Percentiles rank a stretch among this genome's conserved stretches.
phyloP scores from a whole-genome alignment of 768 basidiomycete species.

The Chlorophyllum brunneum region DNA sequence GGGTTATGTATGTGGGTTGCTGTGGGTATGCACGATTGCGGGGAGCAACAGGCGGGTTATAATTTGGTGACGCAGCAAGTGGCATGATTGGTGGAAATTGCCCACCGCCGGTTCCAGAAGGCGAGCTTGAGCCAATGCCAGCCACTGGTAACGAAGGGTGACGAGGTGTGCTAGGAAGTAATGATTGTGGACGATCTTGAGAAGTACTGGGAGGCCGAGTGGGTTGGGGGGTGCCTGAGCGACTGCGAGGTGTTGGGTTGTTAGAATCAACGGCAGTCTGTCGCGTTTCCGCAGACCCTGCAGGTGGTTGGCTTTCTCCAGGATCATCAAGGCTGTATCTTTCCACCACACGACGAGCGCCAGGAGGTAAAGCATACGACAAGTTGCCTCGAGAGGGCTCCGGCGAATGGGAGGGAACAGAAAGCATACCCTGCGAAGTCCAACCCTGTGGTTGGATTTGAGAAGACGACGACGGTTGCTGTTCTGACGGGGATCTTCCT shows the following conservation, averaged over 20 bases:
- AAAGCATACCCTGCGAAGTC: constrained; percentile 9
- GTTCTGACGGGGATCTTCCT: constrained; percentile 4
- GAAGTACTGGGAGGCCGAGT: constrained; percentile 16
- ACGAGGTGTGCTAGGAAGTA: constrained; percentile 39
- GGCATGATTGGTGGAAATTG: constrained; percentile 48
- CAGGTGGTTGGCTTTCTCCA: constrained; percentile 19
- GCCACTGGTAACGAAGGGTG: constrained; percentile 38
- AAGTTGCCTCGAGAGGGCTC: constrained; percentile 34
- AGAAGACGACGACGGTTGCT: constrained; percentile 13
- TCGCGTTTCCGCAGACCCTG: constrained; percentile 26
- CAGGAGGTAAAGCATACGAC: constrained; percentile 43
- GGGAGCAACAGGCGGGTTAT: constrained; percentile 62
- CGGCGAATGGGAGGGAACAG: constrained; percentile 30
- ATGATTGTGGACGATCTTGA: constrained; percentile 24
- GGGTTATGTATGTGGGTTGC: constrained; percentile 70
- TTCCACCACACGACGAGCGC: constrained; percentile 44
- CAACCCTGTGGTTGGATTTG: constrained; percentile 13
- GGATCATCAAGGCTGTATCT: constrained; percentile 51
- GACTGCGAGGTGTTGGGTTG: constrained; percentile 23
- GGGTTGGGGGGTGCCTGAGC: constrained; percentile 22
- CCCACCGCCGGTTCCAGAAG: constrained; percentile 16
- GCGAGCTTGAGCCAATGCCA: constrained; percentile 12
- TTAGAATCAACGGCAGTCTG: constrained; percentile 27
- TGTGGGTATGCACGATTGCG: constrained; percentile 66
- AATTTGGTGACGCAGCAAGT: constrained; percentile 54